Conservation (phyloP, 148 eudicot species). For the Fagopyrum tataricum region DNA sequence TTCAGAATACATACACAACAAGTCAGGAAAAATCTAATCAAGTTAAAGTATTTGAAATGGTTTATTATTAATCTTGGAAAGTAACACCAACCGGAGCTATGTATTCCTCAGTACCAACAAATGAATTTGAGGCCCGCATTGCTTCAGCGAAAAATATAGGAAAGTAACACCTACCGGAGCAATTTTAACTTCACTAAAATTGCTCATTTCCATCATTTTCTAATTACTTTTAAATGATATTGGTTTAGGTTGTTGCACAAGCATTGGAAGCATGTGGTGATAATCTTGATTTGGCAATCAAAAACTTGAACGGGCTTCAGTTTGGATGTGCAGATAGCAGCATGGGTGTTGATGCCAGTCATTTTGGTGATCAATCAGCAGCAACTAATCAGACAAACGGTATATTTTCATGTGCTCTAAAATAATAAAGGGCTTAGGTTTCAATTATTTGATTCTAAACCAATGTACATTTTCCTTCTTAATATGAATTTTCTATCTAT, state of each 20-base stretch:
- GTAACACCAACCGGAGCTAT: constrained; percentile 85
- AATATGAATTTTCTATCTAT: background rate
- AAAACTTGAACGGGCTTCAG: no score
- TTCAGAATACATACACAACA: no score
- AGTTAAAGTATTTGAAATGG: background rate
- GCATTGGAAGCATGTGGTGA: no score
- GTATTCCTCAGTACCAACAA: constrained; percentile 99
- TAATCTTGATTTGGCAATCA: no score
- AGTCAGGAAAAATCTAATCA: background rate
- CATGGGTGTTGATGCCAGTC: constrained; percentile 19
- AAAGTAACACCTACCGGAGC: no score
- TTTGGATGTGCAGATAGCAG: constrained; percentile 37
- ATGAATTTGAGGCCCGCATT: constrained; percentile 93
- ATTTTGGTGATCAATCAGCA: constrained; percentile 14
- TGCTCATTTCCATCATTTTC: no score
- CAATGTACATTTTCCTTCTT: background rate
- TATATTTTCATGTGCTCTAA: background rate
- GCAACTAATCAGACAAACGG: background rate
- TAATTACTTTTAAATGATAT: no score
- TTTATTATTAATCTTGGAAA: background rate
- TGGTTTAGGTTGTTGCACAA: no score
- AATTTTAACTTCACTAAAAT: no score
- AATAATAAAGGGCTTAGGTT: background rate
- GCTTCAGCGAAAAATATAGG: constrained; percentile 97
- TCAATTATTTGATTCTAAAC: background rate